Percentiles rank a stretch among this genome's conserved stretches.
phyloP scores from a whole-genome alignment of 495 filamentous ascomycete species.

The Xylaria flabelliformis region DNA sequence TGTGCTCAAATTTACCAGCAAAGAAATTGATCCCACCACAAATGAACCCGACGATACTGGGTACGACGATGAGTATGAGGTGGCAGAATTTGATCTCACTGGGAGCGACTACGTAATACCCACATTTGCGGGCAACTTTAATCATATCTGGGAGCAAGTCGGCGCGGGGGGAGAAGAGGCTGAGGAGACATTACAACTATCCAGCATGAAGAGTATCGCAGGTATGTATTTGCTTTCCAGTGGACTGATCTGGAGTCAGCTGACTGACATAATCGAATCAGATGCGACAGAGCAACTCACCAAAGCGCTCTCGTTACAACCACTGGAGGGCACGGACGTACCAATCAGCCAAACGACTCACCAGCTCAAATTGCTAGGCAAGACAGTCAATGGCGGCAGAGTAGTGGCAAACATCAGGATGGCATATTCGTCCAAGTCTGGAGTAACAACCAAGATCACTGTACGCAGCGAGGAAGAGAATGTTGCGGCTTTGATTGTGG shows the following conservation, averaged over 20 bases:
- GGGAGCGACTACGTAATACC: conserved; percentile 95
- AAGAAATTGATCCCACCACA: conserved; percentile 96
- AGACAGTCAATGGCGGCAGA: conserved; percentile 88
- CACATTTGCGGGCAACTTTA: conserved; percentile 91
- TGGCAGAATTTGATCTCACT: conserved; percentile 88
- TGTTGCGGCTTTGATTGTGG: conserved; percentile 83
- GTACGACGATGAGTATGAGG: conserved; percentile 97
- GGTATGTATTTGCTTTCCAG: conserved; percentile 63
- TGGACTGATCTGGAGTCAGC: background rate
- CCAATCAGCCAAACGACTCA: conserved; percentile 87
- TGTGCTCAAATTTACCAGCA: conserved; percentile 93
- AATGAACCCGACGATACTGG: conserved; percentile 89
- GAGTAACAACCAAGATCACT: conserved; percentile 92
- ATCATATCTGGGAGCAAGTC: conserved; percentile 95
- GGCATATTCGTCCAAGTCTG: conserved; percentile 90
- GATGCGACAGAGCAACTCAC: conserved; percentile 93
- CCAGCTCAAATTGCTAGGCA: conserved; percentile 93
- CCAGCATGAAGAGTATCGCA: conserved; percentile 87
- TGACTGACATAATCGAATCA: conserved; percentile 56
- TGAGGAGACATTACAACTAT: conserved; percentile 89
- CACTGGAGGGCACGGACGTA: conserved; percentile 91
- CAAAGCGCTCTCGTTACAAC: conserved; percentile 86
- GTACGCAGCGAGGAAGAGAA: conserved; percentile 91
- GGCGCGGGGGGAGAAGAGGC: conserved; percentile 87
- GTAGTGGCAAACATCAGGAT: conserved; percentile 89